Conservation (phyloP, 805 yeast genomes). For the Pichia kluyveri region DNA sequence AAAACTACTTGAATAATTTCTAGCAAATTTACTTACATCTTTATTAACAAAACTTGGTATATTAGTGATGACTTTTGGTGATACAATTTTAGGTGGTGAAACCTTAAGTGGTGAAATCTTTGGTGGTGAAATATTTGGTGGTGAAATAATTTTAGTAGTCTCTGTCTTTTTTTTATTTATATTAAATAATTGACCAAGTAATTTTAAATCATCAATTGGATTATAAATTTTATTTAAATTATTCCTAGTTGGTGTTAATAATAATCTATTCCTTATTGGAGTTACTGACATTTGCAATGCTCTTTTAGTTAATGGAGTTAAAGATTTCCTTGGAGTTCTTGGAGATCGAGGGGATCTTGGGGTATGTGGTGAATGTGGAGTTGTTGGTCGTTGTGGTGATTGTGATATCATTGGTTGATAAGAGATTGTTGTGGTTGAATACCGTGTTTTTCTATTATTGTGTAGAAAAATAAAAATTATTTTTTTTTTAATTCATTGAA, state of each 20-base stretch:
- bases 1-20: constrained; percentile 1
- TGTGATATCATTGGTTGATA: neutral
- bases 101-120: no score
- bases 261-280: constrained; percentile 21
- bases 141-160: no score
- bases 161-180: neutral
- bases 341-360: constrained; percentile 4
- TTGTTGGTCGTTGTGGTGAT: neutral
- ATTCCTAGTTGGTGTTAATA: constrained; percentile 22
- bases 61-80: neutral
- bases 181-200: constrained; percentile 23
- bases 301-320: constrained; percentile 25
- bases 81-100: no score
- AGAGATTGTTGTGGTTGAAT: neutral
- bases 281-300: constrained; percentile 24
- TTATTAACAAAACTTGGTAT: constrained; percentile 6
- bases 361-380: neutral
- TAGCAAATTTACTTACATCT: constrained; percentile 5
- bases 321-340: constrained; percentile 20
- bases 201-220: constrained; percentile 23
- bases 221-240: constrained; percentile 20
- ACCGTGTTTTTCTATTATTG: neutral
- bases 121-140: no score
- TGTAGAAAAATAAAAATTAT: no score
- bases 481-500: neutral